These are phyloP conservation scores for Candida quercuum DNA, from an alignment of 805 yeast genomes.

Conservation along the genomic window DNA sequence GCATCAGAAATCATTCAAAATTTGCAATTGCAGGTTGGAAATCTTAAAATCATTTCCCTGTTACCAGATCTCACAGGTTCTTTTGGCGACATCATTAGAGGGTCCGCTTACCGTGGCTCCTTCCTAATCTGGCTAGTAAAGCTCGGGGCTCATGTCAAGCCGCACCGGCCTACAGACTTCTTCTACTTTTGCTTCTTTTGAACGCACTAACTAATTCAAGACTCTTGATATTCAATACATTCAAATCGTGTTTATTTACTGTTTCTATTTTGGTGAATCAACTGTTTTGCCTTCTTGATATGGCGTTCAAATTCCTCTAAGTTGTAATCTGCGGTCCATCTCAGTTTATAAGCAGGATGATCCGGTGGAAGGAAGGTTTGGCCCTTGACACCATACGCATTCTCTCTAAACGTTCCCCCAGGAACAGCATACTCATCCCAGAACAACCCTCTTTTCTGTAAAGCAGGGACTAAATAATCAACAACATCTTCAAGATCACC, in stretches of 20 bases:
- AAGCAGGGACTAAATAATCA: conserved; percentile 29
- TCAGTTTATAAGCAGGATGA: conserved; percentile 14
- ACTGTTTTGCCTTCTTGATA: background rate
- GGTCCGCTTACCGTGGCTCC: too few species aligned
- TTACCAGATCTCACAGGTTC: too few species aligned
- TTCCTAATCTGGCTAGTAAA: too few species aligned
- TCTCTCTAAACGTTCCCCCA: conserved; percentile 30
- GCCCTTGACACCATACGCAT: conserved; percentile 24
- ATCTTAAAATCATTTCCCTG: too few species aligned
- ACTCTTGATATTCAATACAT: too few species aligned
- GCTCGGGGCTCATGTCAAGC: too few species aligned
- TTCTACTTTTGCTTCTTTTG: too few species aligned
- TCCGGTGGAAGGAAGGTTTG: conserved; percentile 5
- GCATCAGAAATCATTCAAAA: too few species aligned
- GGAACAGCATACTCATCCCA: conserved; percentile 30
- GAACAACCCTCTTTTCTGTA: conserved; percentile 27
- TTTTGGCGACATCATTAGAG: too few species aligned
- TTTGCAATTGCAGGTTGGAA: too few species aligned
- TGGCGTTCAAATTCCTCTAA: conserved; percentile 1
- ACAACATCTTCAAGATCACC: conserved; percentile 6
- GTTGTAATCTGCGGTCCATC: conserved; percentile 6
- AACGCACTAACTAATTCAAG: too few species aligned
- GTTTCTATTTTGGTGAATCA: background rate
- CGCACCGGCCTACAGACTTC: too few species aligned
- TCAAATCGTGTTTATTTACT: background rate